Evolutionary conservation across 345 rosid genomes (phyloP).

Genomic region (Nephelium lappaceum): DNA sequence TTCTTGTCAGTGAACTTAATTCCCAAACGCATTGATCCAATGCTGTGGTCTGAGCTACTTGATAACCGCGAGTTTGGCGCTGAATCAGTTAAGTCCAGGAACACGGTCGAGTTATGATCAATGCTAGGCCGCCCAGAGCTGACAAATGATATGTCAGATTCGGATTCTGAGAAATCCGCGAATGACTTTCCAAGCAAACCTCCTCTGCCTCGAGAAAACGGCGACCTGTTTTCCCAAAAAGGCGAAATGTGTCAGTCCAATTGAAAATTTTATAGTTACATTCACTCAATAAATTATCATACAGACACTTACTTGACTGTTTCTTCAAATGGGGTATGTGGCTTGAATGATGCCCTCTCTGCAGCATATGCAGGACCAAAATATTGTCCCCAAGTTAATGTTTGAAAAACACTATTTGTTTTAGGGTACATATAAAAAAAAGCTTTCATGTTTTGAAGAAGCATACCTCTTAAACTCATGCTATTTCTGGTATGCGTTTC

Average conservation of each 20-base stretch:
- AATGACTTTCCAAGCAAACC: constrained; percentile 35
- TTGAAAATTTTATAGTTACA: background rate
- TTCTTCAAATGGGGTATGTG: constrained; percentile 52
- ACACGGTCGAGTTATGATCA: constrained; percentile 43
- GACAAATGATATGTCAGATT: constrained; percentile 75
- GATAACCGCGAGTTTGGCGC: constrained; percentile 50
- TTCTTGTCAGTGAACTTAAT: constrained; percentile 43
- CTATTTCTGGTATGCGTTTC: constrained; percentile 37
- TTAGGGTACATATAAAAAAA: background rate
- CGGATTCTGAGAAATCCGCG: constrained; percentile 55
- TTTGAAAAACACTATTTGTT: background rate
- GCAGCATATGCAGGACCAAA: constrained; percentile 20
- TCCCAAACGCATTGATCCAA: constrained; percentile 59
- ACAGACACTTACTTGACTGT: constrained; percentile 50
- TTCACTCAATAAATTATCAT: background rate
- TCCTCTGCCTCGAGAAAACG: constrained; percentile 36
- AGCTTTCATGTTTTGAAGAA: constrained; percentile 1
- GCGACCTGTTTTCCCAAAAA: constrained; percentile 54
- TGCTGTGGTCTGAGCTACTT: constrained; percentile 57
- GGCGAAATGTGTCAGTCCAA: constrained; percentile 9
- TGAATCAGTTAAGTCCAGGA: constrained; percentile 55
- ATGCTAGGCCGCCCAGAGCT: constrained; percentile 86
- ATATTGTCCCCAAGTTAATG: constrained; percentile 1
- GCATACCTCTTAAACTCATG: constrained; percentile 55
- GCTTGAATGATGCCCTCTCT: constrained; percentile 49